Evolutionary conservation across 176 grass and related monocot genomes (phyloP).

Genomic region (Musa beccarii): DNA sequence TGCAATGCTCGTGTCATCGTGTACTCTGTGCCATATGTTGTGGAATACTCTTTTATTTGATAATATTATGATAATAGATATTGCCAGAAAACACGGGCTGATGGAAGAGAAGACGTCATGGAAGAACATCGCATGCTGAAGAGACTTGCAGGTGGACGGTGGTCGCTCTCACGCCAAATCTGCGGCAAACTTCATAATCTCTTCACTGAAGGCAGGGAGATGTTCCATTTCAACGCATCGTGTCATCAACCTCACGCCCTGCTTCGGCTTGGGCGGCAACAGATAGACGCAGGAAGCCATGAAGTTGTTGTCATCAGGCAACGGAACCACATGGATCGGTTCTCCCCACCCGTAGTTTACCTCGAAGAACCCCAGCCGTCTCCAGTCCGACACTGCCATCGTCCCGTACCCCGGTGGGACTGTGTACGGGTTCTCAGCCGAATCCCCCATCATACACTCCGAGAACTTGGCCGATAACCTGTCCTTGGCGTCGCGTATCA

Average conservation of each 20-base stretch:
- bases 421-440: constrained; percentile 37
- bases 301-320: constrained; percentile 49
- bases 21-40: too few species aligned
- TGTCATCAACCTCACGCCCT: constrained; percentile 56
- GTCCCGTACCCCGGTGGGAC: constrained; percentile 53
- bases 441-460: constrained; percentile 37
- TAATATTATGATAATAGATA: too few species aligned
- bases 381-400: constrained; percentile 62
- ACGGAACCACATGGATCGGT: constrained; percentile 46
- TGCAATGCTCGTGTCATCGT: too few species aligned
- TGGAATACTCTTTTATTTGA: too few species aligned
- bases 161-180: too few species aligned
- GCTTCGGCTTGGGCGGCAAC: constrained; percentile 38
- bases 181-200: constrained; percentile 35
- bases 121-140: too few species aligned
- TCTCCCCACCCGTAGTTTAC: constrained; percentile 58
- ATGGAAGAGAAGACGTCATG: too few species aligned
- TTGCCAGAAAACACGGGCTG: too few species aligned
- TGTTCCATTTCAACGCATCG: constrained; percentile 58
- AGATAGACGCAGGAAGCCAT: constrained; percentile 45
- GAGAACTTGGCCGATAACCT: constrained; percentile 26
- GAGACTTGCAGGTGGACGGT: too few species aligned
- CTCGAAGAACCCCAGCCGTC: constrained; percentile 52
- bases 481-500: constrained; percentile 48
- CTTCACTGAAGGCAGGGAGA: constrained; percentile 35